Conservation (phyloP, 495 filamentous ascomycete genomes). For the Penicillium cataractarum region DNA sequence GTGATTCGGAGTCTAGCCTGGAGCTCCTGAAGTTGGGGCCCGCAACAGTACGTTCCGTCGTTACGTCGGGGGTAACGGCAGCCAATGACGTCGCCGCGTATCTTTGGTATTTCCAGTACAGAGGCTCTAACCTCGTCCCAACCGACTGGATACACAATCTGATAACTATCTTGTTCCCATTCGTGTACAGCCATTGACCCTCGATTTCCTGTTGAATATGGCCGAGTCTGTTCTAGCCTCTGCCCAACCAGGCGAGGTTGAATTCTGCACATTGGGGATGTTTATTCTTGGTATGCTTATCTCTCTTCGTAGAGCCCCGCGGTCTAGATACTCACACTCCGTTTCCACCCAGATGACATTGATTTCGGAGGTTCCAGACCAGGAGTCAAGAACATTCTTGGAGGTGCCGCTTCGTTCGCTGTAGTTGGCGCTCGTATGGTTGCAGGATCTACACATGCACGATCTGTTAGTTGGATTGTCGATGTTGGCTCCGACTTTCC, state of each 20-base stretch:
- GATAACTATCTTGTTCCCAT: conserved; percentile 5
- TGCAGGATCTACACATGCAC: conserved; percentile 50
- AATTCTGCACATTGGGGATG: conserved; percentile 92
- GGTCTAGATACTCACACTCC: conserved; percentile 25
- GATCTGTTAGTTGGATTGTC: conserved; percentile 84
- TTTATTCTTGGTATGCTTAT: conserved; percentile 81
- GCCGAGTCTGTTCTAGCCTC: conserved; percentile 2
- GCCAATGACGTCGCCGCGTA: conserved; percentile 22
- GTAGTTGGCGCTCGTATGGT: conserved; percentile 88
- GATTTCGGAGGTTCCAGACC: conserved; percentile 64
- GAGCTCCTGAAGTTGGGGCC: conserved; percentile 27
- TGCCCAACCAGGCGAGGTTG: conserved; percentile 45
- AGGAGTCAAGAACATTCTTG: conserved; percentile 70
- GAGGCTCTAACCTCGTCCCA: conserved; percentile 1
- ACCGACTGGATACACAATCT: conserved; percentile 16
- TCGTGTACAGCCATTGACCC: conserved; percentile 3
- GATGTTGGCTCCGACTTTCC: conserved; percentile 91
- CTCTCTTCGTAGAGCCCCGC: conserved; percentile 12
- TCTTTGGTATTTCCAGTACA: conserved; percentile 27
- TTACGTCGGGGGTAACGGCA: conserved; percentile 11
- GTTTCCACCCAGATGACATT: conserved; percentile 74
- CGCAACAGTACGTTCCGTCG: conserved; percentile 25
- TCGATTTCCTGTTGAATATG: conserved; percentile 20
- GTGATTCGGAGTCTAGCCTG: conserved; percentile 12
- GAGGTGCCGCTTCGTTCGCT: conserved; percentile 84